Evolutionary conservation across 768 basidiomycete genomes (phyloP).

Genomic region (Trametes cubensis): DNA sequence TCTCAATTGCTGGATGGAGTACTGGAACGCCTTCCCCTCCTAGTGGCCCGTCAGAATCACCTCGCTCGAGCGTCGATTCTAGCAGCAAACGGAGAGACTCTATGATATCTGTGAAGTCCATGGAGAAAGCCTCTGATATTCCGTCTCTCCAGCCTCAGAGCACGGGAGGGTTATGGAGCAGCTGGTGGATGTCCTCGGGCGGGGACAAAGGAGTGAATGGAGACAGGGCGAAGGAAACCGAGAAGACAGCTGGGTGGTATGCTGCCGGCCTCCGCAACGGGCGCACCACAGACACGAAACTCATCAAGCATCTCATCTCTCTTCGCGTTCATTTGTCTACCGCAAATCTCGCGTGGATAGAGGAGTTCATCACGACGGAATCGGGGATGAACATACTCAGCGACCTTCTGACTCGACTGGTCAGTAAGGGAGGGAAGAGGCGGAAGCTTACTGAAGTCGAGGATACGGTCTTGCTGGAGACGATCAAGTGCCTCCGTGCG

Average conservation of each 20-base stretch:
- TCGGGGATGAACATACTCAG: slow-evolving; percentile 70
- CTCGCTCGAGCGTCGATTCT: slow-evolving; percentile 45
- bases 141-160: slow-evolving; percentile 56
- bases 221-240: slow-evolving; percentile 40
- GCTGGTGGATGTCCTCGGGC: slow-evolving; percentile 76
- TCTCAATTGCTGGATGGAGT: slow-evolving; percentile 69
- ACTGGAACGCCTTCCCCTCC: slow-evolving; percentile 39
- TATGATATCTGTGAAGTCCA: slow-evolving; percentile 30
- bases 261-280: slow-evolving; percentile 59
- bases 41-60: slow-evolving; percentile 35
- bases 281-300: slow-evolving; percentile 57
- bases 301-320: slow-evolving; percentile 78
- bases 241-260: slow-evolving; percentile 61
- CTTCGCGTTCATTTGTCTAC: slow-evolving; percentile 87
- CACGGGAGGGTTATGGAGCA: slow-evolving; percentile 77
- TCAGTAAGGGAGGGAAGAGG: slow-evolving; percentile 69
- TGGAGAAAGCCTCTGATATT: slow-evolving; percentile 32
- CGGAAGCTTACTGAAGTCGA: slow-evolving; percentile 65
- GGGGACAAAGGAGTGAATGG: slow-evolving; percentile 44
- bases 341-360: slow-evolving; percentile 74
- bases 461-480: slow-evolving; percentile 67
- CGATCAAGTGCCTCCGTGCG: slow-evolving; percentile 78
- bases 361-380: slow-evolving; percentile 69
- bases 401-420: slow-evolving; percentile 56
- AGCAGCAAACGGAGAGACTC: slow-evolving; percentile 29